Evolutionary conservation across 2,329 filamentous ascomycete genomes (phyloP).

Genomic region (Pleomassaria siparia): DNA sequence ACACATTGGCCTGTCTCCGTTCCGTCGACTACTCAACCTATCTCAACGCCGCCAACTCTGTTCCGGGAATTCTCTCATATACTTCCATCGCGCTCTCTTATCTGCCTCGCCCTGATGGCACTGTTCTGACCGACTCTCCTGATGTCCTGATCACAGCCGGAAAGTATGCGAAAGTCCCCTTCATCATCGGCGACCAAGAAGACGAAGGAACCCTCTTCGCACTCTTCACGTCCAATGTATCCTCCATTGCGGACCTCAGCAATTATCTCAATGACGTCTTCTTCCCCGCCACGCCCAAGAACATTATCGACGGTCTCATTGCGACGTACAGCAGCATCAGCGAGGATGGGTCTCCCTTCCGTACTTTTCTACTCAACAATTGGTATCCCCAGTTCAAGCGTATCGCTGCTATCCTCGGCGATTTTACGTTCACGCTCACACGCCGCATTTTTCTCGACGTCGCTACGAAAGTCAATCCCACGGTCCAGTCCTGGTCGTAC

Average conservation of each 20-base stretch:
- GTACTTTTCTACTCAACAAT: constrained; percentile 68
- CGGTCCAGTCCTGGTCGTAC: constrained; percentile 72
- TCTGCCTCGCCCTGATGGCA: constrained; percentile 71
- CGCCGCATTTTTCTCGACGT: constrained; percentile 64
- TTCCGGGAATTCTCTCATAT: constrained; percentile 69
- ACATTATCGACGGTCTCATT: constrained; percentile 59
- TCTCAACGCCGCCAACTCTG: constrained; percentile 67
- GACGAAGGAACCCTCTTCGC: constrained; percentile 78
- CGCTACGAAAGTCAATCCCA: constrained; percentile 52
- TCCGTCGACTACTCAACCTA: constrained; percentile 48
- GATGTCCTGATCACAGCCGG: constrained; percentile 59
- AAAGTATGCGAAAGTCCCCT: constrained; percentile 60
- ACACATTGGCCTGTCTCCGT: constrained; percentile 54
- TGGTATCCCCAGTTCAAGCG: constrained; percentile 78
- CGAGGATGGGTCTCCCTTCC: constrained; percentile 69
- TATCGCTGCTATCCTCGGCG: constrained; percentile 72
- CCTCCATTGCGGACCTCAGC: constrained; percentile 59
- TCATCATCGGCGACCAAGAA: constrained; percentile 74
- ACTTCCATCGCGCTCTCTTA: constrained; percentile 71
- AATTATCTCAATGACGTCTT: constrained; percentile 64
- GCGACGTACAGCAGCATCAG: constrained; percentile 61
- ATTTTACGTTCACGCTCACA: constrained; percentile 72
- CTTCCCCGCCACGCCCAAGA: constrained; percentile 59
- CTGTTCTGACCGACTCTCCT: constrained; percentile 61
- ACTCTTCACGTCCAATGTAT: constrained; percentile 69